Percentiles rank a stretch among this genome's conserved stretches.
These are phyloP conservation scores for Albophoma yamanashiensis DNA, from an alignment of 2,329 filamentous ascomycete genomes.

Conservation along the genomic window DNA sequence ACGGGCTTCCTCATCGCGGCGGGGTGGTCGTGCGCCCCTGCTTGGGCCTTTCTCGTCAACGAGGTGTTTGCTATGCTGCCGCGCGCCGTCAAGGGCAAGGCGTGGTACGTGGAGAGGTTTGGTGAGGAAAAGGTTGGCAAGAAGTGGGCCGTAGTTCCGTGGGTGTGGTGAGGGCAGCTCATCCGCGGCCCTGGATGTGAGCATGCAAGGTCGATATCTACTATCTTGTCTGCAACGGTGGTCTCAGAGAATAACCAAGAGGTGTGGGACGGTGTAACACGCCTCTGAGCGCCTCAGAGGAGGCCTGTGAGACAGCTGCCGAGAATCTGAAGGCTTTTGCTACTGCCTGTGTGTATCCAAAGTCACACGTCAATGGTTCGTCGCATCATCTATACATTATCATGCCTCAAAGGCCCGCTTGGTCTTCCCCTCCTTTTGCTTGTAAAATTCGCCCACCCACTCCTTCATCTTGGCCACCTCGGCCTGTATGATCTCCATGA, in stretches of 20 bases:
- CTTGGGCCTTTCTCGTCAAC: slow-evolving; percentile 73
- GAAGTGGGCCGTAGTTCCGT: slow-evolving; percentile 59
- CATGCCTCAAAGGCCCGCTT: neutral
- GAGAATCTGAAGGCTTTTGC: neutral
- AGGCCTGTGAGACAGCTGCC: too few relatives aligned
- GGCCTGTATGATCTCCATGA: slow-evolving; percentile 17
- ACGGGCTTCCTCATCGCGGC: slow-evolving; percentile 73
- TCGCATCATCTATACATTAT: neutral
- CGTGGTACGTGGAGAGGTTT: slow-evolving; percentile 85
- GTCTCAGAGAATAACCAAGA: too few relatives aligned
- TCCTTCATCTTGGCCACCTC: slow-evolving; percentile 36
- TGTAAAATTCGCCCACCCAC: slow-evolving; percentile 43
- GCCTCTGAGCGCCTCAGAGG: too few relatives aligned
- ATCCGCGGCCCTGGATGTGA: neutral
- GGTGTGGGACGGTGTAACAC: too few relatives aligned
- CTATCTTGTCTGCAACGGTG: neutral
- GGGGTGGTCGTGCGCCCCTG: slow-evolving; percentile 58
- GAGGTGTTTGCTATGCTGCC: slow-evolving; percentile 87
- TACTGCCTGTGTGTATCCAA: neutral
- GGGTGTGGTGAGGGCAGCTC: neutral
- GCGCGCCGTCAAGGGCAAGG: slow-evolving; percentile 65
- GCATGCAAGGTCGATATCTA: neutral
- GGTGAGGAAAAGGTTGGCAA: slow-evolving; percentile 68
- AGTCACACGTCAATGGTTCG: neutral
- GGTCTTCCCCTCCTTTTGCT: slow-evolving; percentile 2